Conservation (phyloP, 345 rosid species). For the Conringia planisiliqua region DNA sequence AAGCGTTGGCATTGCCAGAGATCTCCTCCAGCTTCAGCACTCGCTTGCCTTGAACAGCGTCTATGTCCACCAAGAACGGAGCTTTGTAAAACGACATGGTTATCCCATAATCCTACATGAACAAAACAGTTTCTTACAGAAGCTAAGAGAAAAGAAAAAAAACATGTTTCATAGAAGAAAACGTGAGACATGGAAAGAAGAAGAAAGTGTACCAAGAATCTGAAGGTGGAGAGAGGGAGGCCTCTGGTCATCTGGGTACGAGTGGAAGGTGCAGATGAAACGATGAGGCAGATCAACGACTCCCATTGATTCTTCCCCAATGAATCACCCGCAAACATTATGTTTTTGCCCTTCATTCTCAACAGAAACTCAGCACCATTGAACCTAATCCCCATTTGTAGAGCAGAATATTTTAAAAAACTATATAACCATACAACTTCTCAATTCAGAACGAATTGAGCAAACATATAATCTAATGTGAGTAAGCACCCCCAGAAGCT, state of each 20-base stretch:
- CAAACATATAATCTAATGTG: too few relatives aligned
- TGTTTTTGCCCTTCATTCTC: constrained; percentile 66
- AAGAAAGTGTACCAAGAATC: constrained; percentile 53
- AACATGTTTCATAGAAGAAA: background rate
- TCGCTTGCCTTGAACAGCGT: constrained; percentile 62
- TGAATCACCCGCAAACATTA: constrained; percentile 97
- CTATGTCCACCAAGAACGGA: constrained; percentile 87
- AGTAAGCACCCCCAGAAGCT: background rate
- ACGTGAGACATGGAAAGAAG: background rate
- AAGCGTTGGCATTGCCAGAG: constrained; percentile 62
- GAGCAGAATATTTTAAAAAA: background rate
- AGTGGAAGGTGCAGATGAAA: constrained; percentile 52
- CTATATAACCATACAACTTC: background rate
- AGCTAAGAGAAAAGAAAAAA: background rate
- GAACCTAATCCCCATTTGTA: constrained; percentile 48
- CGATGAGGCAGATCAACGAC: constrained; percentile 73
- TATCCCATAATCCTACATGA: constrained; percentile 69
- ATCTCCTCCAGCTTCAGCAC: constrained; percentile 66
- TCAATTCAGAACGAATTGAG: too few relatives aligned
- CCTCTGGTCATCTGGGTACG: constrained; percentile 61
- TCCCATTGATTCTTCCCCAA: constrained; percentile 90
- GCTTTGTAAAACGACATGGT: constrained; percentile 67
- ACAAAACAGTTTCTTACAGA: background rate
- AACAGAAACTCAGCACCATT: constrained; percentile 62
- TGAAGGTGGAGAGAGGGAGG: constrained; percentile 70